Conservation (phyloP, 306 rosid genomes). For the Ceratonia siliqua region DNA sequence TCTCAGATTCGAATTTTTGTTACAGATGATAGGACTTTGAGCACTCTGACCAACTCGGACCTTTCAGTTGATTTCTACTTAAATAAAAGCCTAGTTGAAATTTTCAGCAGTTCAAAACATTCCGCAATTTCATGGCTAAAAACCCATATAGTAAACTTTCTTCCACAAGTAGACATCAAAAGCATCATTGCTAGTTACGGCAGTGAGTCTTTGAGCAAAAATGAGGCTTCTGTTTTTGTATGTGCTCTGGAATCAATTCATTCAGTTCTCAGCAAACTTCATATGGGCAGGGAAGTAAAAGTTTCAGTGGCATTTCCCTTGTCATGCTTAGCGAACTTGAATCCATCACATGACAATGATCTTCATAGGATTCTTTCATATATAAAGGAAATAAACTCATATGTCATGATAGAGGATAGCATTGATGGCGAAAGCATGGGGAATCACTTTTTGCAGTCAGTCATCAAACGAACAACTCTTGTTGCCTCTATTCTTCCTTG, state of each 20-base stretch:
- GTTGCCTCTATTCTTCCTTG: slow-evolving; percentile 52
- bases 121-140: slow-evolving; percentile 43
- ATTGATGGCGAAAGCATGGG: slow-evolving; percentile 47
- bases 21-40: slow-evolving; percentile 44
- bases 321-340: slow-evolving; percentile 47
- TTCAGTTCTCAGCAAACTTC: slow-evolving; percentile 43
- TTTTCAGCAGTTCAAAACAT: slow-evolving; percentile 38
- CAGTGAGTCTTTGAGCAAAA: slow-evolving; percentile 33
- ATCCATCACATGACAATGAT: slow-evolving; percentile 29
- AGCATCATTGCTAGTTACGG: slow-evolving; percentile 50
- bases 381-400: slow-evolving; percentile 50
- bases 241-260: slow-evolving; percentile 46
- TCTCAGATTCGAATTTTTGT: slow-evolving; percentile 49
- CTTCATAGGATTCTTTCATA: slow-evolving; percentile 41
- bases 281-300: slow-evolving; percentile 38
- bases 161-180: slow-evolving; percentile 42
- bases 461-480: slow-evolving; percentile 42
- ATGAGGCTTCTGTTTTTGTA: slow-evolving; percentile 40
- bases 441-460: slow-evolving; percentile 43
- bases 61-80: slow-evolving; percentile 59
- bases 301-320: slow-evolving; percentile 64
- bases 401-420: slow-evolving; percentile 51
- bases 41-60: slow-evolving; percentile 41
- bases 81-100: slow-evolving; percentile 42
- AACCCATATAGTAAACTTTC: slow-evolving; percentile 42